Evolutionary conservation across 1,284 basidiomycete species (phyloP), one percentile per base, ranked within the genome.

Genomic region (Porogramme epimiltina): DNA sequence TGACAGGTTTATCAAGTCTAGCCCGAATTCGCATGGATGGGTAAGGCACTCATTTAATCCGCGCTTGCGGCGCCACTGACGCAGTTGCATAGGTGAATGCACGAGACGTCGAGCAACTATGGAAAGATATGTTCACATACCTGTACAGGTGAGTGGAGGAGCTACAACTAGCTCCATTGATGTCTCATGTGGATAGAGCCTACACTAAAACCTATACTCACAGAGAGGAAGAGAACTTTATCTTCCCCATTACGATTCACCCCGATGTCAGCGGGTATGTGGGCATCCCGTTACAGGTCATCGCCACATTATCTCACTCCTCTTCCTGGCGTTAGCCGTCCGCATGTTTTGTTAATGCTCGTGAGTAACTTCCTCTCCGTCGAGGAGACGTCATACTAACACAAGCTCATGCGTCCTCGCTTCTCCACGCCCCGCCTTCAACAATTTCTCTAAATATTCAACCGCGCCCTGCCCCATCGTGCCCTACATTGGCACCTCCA

Each of bases 51-150:
- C n/a, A n/a, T 45, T 18, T n/a, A 11, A 3, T 22, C 2, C 25
- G 38, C 19, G 16, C 9, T 15, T 20, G 10, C 8, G 22, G 13
- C 15, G 26, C 22, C 4, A 19, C 16, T 18, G 26, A 31, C 18
- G 13, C n/a, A 13, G 34, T 37, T 19, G n/a, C 25, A 19, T 57
- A 82, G 80, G 86, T 91, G 15, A 87, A 85, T 58, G 68, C 80
- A 1, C 74, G 80, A 41, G 81, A 84, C 38, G 81, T 90, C 9
- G 85, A 90, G 61, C 77, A 89, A 52, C 77, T 89, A 28, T 91
- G 88, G 87, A 87, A 86, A 64, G 86, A 88, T 64, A 82, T 75
- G 51, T 90, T 89, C 64, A 74, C 79, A 1, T 90, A 89, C 65
- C 78, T 79, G 47, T 89, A 86, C 64, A 70, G 76, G 81, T 80